Conservation (phyloP, 371 early-diverging fungal species). For the Mortierella sp. region DNA sequence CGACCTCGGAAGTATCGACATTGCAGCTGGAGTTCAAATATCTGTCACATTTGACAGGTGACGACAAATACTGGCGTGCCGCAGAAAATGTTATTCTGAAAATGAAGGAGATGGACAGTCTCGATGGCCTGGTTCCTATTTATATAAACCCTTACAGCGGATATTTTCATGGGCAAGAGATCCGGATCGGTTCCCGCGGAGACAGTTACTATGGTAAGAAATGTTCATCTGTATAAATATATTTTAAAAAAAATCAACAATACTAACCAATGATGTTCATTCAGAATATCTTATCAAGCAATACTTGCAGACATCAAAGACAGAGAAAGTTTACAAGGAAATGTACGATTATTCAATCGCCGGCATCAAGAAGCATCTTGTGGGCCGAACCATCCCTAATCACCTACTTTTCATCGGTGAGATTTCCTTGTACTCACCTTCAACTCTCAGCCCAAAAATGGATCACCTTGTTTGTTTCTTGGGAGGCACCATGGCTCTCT, state of each 20-base stretch:
- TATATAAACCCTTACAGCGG: slow-evolving; percentile 68
- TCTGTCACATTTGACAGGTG: slow-evolving; percentile 81
- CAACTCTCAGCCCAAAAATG: slow-evolving; percentile 76
- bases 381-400: slow-evolving; percentile 71
- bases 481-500: slow-evolving; percentile 89
- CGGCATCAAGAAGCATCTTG: slow-evolving; percentile 79
- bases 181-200: slow-evolving; percentile 84
- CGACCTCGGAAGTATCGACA: slow-evolving; percentile 90
- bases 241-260: neutral
- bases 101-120: slow-evolving; percentile 64
- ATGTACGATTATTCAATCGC: slow-evolving; percentile 79
- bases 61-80: slow-evolving; percentile 76
- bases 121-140: slow-evolving; percentile 87
- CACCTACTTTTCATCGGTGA: slow-evolving; percentile 81
- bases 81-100: slow-evolving; percentile 77
- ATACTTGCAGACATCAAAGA: slow-evolving; percentile 79
- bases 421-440: slow-evolving; percentile 55
- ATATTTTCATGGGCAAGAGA: slow-evolving; percentile 64
- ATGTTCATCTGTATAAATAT: neutral
- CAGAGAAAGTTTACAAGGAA: slow-evolving; percentile 72
- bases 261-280: neutral
- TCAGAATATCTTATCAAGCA: slow-evolving; percentile 93
- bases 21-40: slow-evolving; percentile 92
- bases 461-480: slow-evolving; percentile 96
- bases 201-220: slow-evolving; percentile 95